Conservation (phyloP, 2,329 filamentous ascomycete genomes). For the Microcyclospora pomicola region DNA sequence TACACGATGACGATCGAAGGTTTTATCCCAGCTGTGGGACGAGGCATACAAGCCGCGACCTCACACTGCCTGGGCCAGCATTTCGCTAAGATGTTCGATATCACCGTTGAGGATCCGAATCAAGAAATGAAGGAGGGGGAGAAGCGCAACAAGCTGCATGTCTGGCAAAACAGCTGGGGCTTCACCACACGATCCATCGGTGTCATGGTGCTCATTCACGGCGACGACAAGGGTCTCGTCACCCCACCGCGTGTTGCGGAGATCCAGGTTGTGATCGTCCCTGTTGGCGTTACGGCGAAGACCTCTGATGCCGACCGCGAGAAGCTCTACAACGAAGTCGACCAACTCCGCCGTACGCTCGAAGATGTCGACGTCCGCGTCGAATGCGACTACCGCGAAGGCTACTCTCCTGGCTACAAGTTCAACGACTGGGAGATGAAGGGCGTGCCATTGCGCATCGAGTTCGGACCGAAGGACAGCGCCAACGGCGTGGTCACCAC, state of each 20-base stretch:
- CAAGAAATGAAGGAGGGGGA: conserved; percentile 47
- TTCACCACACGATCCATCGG: conserved; percentile 93
- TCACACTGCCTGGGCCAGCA: conserved; percentile 94
- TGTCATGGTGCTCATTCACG: conserved; percentile 98
- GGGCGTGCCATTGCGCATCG: conserved; percentile 82
- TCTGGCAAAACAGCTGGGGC: conserved; percentile 99
- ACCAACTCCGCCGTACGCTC: conserved; percentile 55
- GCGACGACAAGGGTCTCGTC: conserved; percentile 88
- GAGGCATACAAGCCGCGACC: conserved; percentile 91
- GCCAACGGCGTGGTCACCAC: conserved; percentile 72
- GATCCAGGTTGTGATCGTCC: conserved; percentile 73
- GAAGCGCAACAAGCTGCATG: conserved; percentile 65
- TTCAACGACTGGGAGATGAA: conserved; percentile 99
- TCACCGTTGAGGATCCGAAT: conserved; percentile 84
- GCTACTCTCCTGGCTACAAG: conserved; percentile 89
- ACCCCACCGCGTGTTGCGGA: conserved; percentile 83
- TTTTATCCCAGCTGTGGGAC: conserved; percentile 88
- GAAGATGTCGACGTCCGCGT: conserved; percentile 61
- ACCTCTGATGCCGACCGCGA: conserved; percentile 65
- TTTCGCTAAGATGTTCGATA: conserved; percentile 98
- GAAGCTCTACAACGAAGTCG: conserved; percentile 61
- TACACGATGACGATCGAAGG: conserved; percentile 96
- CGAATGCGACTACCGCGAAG: conserved; percentile 73
- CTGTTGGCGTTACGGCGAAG: conserved; percentile 85
- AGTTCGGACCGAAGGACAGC: conserved; percentile 90